These are phyloP conservation scores for Monosporascus ibericus DNA, from an alignment of 2,329 filamentous ascomycete species.

Conservation along the genomic window DNA sequence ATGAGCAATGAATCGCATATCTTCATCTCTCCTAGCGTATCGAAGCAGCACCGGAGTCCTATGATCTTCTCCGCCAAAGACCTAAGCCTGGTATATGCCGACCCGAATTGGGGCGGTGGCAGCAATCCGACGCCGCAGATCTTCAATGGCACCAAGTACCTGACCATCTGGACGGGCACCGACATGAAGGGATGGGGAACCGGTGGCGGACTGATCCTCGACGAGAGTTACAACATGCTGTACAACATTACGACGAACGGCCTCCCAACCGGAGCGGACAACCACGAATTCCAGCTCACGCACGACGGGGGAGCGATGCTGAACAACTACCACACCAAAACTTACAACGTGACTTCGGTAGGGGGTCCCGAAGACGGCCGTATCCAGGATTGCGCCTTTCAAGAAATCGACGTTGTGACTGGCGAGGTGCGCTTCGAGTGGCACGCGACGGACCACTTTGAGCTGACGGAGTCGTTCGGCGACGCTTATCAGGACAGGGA, in stretches of 20 bases:
- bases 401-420: slow-evolving; percentile 9
- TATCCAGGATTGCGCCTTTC: slow-evolving; percentile 7
- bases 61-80: slow-evolving; percentile 1
- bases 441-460: slow-evolving; percentile 13
- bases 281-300: slow-evolving; percentile 11
- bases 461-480: slow-evolving; percentile 10
- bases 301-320: slow-evolving; percentile 5
- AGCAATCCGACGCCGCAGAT: neutral
- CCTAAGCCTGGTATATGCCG: slow-evolving; percentile 2
- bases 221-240: neutral
- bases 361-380: slow-evolving; percentile 5
- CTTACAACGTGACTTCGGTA: slow-evolving; percentile 3
- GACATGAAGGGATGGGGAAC: neutral
- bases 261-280: slow-evolving; percentile 1
- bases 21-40: neutral
- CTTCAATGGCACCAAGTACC: neutral
- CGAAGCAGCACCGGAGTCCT: neutral
- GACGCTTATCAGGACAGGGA: slow-evolving; percentile 1
- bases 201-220: neutral
- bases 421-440: slow-evolving; percentile 8
- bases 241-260: slow-evolving; percentile 1
- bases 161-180: slow-evolving; percentile 1
- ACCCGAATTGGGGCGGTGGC: neutral
- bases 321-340: slow-evolving; percentile 4
- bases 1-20: neutral